Conservation (phyloP, 2,329 filamentous ascomycete species). For the Nemania sp. region DNA sequence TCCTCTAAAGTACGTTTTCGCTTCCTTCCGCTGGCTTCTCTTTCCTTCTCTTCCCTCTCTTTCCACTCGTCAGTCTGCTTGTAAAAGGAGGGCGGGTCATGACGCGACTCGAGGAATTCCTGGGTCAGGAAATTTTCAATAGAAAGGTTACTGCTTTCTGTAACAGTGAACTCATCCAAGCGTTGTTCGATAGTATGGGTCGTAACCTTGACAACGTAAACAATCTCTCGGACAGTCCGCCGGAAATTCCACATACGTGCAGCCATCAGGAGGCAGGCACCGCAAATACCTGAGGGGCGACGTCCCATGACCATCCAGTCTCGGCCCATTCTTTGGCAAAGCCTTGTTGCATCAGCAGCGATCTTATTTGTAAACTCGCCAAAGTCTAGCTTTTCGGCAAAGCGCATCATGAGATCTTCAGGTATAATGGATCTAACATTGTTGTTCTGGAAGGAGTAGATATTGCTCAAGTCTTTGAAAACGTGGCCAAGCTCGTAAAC, state of each 20-base stretch:
- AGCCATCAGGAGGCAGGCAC: slow-evolving; percentile 90
- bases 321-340: slow-evolving; percentile 89
- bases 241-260: slow-evolving; percentile 98
- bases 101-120: slow-evolving; percentile 70
- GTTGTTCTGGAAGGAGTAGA: slow-evolving; percentile 68
- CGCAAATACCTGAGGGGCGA: slow-evolving; percentile 90
- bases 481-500: slow-evolving; percentile 90
- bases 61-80: slow-evolving; percentile 65
- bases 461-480: slow-evolving; percentile 81
- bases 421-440: slow-evolving; percentile 72
- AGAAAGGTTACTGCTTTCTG: slow-evolving; percentile 81
- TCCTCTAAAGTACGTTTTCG: slow-evolving; percentile 50
- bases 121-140: slow-evolving; percentile 82
- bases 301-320: slow-evolving; percentile 98
- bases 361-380: slow-evolving; percentile 80
- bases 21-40: slow-evolving; percentile 45
- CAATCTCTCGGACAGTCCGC: slow-evolving; percentile 87
- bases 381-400: slow-evolving; percentile 91
- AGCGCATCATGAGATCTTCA: slow-evolving; percentile 89
- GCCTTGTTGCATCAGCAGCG: slow-evolving; percentile 82
- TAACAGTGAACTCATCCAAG: slow-evolving; percentile 87
- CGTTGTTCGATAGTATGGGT: slow-evolving; percentile 92
- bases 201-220: slow-evolving; percentile 97
- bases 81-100: slow-evolving; percentile 85
- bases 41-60: slow-evolving; percentile 55